phyloP scores from a whole-genome alignment of 1,139 yeast genomes.

The Geotrichum cucujoidarum region DNA sequence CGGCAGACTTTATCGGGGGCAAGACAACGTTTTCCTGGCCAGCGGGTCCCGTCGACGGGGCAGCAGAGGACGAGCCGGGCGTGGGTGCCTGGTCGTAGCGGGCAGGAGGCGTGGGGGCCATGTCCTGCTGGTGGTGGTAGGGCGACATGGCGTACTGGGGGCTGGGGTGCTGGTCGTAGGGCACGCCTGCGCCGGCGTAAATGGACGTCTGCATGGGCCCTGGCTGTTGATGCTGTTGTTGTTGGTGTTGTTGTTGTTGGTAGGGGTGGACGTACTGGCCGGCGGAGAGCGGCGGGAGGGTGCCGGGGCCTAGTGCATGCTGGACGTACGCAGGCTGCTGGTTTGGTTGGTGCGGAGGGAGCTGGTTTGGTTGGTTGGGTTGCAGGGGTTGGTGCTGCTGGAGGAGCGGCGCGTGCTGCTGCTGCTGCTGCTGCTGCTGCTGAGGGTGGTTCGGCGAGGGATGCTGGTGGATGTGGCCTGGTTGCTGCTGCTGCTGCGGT shows the following conservation, averaged over 20 bases:
- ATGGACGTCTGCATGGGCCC: background rate
- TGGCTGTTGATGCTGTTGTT: background rate
- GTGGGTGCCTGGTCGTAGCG: too few species aligned
- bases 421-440: background rate
- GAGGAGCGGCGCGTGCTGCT: background rate
- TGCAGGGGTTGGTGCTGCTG: background rate
- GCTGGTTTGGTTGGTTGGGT: background rate
- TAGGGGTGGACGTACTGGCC: too few species aligned
- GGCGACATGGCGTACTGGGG: too few species aligned
- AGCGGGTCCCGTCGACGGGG: too few species aligned
- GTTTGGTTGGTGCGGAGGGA: background rate
- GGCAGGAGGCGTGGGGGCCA: too few species aligned
- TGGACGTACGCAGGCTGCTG: background rate
- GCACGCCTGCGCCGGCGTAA: too few species aligned
- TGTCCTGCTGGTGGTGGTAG: too few species aligned
- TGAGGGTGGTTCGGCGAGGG: background rate
- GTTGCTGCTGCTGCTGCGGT: background rate
- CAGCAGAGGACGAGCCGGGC: too few species aligned
- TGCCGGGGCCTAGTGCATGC: background rate
- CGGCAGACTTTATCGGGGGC: slow-evolving; percentile 3
- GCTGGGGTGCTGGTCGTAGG: too few species aligned
- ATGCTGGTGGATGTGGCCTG: background rate
- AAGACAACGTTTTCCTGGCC: slow-evolving; percentile 3
- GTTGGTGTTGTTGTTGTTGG: background rate
- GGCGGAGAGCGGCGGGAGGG: too few species aligned